A percentile compares a stretch with the other conserved stretches of the same genome.
phyloP scores from a whole-genome alignment of 2,329 filamentous ascomycete species.

The Epichloe baconii region DNA sequence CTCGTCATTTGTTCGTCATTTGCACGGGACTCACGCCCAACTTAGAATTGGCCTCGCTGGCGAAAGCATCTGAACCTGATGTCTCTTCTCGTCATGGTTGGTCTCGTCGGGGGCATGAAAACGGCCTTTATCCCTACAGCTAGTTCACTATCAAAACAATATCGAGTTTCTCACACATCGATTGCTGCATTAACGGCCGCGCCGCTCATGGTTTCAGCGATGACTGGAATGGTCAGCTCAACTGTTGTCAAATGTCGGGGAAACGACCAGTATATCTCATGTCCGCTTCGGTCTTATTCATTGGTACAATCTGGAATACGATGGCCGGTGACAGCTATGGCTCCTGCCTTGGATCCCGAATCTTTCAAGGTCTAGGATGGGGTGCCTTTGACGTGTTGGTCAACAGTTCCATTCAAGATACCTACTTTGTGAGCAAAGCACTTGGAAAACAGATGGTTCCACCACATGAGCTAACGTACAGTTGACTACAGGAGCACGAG shows the following conservation, averaged over 20 bases:
- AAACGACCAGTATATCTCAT: constrained; percentile 40
- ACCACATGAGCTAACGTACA: not conserved
- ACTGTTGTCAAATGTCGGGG: constrained; percentile 31
- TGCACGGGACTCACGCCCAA: not conserved
- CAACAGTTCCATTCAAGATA: constrained; percentile 39
- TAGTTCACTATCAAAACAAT: constrained; percentile 27
- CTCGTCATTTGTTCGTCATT: not conserved
- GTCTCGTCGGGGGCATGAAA: constrained; percentile 38
- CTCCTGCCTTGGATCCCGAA: constrained; percentile 36
- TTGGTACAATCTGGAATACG: constrained; percentile 38
- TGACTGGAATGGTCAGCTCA: constrained; percentile 29
- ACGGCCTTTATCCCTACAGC: constrained; percentile 38
- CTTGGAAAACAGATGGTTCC: too few relatives aligned
- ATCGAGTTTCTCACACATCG: constrained; percentile 32
- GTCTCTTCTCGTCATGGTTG: constrained; percentile 32
- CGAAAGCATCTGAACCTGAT: constrained; percentile 36
- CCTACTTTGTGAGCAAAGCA: constrained; percentile 36
- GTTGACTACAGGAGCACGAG: constrained; percentile 33
- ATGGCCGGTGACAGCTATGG: constrained; percentile 26
- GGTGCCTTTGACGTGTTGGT: constrained; percentile 43
- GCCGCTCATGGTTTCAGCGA: constrained; percentile 36
- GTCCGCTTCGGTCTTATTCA: constrained; percentile 31
- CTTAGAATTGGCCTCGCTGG: constrained; percentile 42
- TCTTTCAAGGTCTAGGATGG: constrained; percentile 46
- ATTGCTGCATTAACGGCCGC: constrained; percentile 37